Percentiles rank a stretch among this genome's conserved stretches.
Evolutionary conservation across 2,329 filamentous ascomycete species (phyloP).

Genomic region (Cercospora zeae-maydis): DNA sequence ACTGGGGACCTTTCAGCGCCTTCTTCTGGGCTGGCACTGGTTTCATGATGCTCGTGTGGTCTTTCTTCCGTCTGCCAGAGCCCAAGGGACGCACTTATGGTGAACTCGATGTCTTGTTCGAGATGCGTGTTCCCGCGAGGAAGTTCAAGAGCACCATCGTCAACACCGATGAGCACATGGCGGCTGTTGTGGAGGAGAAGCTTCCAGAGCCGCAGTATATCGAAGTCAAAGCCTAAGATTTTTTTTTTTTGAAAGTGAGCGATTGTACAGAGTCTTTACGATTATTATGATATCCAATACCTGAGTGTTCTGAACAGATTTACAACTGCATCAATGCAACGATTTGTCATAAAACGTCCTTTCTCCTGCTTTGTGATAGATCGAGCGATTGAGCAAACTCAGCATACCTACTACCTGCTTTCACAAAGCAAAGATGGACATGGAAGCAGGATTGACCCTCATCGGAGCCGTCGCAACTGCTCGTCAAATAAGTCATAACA

Average conservation of each 20-base stretch:
- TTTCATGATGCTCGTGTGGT: constrained; percentile 39
- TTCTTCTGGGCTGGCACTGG: constrained; percentile 44
- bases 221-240: not conserved
- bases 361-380: no score
- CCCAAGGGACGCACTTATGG: constrained; percentile 42
- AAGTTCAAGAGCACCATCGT: constrained; percentile 34
- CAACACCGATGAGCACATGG: constrained; percentile 12
- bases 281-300: not conserved
- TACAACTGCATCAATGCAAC: no score
- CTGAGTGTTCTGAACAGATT: not conserved
- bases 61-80: constrained; percentile 44
- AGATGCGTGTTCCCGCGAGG: constrained; percentile 39
- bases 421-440: no score
- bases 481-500: no score
- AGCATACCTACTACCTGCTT: no score
- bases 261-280: not conserved
- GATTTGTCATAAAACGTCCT: no score
- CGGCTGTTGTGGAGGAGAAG: constrained; percentile 5
- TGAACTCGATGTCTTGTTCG: constrained; percentile 46
- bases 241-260: not conserved
- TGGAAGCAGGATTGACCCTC: no score
- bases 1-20: constrained; percentile 21
- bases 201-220: not conserved
- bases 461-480: no score
- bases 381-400: no score